phyloP scores from a whole-genome alignment of 345 rosid species.

The Lepidium aucheri region DNA sequence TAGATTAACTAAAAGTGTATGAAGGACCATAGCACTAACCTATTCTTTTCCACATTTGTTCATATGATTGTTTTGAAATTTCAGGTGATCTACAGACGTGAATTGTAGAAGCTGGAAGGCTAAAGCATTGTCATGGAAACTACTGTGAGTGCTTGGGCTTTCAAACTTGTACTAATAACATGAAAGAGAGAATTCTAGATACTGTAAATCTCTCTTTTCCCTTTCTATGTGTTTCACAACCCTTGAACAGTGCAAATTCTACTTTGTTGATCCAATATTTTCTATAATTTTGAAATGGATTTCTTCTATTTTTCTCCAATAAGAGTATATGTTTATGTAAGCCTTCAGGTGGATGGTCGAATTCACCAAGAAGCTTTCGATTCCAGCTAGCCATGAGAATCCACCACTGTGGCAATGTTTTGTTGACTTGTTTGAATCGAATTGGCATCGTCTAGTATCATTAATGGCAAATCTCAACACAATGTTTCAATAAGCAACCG shows the following conservation, averaged over 20 bases:
- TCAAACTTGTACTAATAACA: constrained; percentile 11
- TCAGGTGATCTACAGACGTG: constrained; percentile 11
- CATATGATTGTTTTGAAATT: background rate
- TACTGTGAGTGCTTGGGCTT: constrained; percentile 3
- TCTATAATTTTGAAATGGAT: background rate
- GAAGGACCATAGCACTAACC: background rate
- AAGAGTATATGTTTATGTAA: background rate
- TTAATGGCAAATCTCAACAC: background rate
- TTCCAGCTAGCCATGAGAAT: background rate
- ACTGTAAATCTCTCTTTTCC: constrained; percentile 9
- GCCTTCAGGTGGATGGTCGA: background rate
- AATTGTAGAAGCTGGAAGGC: background rate
- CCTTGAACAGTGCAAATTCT: constrained; percentile 5
- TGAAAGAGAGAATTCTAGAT: constrained; percentile 16
- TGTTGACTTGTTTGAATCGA: background rate
- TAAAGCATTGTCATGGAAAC: background rate
- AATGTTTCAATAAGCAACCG: background rate
- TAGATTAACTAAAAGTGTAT: background rate
- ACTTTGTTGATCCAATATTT: constrained; percentile 2
- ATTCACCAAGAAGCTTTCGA: background rate
- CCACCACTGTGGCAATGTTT: background rate
- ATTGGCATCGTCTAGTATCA: too few relatives aligned
- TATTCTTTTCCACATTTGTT: background rate
- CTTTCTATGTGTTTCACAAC: background rate
- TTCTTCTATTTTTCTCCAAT: background rate